Evolutionary conservation across 805 yeast species (phyloP).

Genomic region (Kuraishia molischiana): DNA sequence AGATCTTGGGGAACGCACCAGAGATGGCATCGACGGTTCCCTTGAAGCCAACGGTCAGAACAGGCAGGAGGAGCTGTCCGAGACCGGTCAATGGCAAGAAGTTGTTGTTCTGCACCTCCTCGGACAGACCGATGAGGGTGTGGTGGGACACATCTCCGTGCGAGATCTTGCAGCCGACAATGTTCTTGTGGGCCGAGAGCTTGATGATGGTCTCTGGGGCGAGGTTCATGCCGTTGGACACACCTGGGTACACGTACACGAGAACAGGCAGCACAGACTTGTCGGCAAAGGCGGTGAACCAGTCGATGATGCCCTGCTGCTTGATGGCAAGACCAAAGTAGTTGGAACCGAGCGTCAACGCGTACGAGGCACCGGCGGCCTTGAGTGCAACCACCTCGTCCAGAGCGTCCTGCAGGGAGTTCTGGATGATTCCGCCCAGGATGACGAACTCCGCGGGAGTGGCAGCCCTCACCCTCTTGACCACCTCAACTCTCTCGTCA

Average conservation of each 20-base stretch:
- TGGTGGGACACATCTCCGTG: constrained; percentile 41
- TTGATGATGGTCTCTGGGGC: constrained; percentile 27
- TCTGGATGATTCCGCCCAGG: constrained; percentile 39
- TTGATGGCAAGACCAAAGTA: constrained; percentile 36
- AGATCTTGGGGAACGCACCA: constrained; percentile 42
- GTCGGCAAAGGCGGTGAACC: constrained; percentile 34
- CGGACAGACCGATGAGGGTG: constrained; percentile 32
- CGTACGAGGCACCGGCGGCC: constrained; percentile 28
- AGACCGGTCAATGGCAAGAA: constrained; percentile 39
- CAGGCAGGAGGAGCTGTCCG: constrained; percentile 41
- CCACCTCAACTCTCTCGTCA: constrained; percentile 28
- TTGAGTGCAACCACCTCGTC: constrained; percentile 26
- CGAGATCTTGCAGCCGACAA: constrained; percentile 42
- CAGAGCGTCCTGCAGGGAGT: constrained; percentile 33
- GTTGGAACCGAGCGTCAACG: constrained; percentile 32
- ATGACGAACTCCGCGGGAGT: constrained; percentile 30
- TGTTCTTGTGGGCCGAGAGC: constrained; percentile 34
- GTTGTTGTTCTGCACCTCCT: constrained; percentile 25
- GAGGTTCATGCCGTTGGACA: constrained; percentile 29
- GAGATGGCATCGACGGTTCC: constrained; percentile 46
- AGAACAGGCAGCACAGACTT: constrained; percentile 30
- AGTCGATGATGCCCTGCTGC: constrained; percentile 36
- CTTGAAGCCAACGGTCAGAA: constrained; percentile 32
- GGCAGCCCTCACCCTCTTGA: constrained; percentile 22
- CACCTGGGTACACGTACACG: constrained; percentile 41